A percentile compares a stretch with the other conserved stretches of the same genome.
phyloP scores from a whole-genome alignment of 164 flowering plant genomes.

The Stephania cephalantha region DNA sequence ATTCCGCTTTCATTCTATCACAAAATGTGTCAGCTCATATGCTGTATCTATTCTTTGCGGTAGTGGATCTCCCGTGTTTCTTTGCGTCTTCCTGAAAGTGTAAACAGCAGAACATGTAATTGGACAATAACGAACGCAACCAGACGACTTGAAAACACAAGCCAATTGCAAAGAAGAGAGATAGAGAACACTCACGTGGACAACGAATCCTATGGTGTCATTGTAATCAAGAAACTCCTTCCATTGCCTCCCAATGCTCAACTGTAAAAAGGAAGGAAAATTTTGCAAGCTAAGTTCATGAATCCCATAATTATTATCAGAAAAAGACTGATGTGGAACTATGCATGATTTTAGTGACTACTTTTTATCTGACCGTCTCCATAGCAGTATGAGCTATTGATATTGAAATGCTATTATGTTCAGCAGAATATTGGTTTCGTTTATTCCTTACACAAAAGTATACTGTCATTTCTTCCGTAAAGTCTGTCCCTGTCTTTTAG shows the following conservation, averaged over 20 bases:
- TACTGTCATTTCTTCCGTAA: background rate
- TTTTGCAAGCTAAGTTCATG: background rate
- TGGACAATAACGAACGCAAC: background rate
- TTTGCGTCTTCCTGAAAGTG: slow-evolving; percentile 12
- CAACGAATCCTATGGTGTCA: slow-evolving; percentile 54
- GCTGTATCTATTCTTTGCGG: background rate
- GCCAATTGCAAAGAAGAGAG: no score
- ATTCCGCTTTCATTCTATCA: background rate
- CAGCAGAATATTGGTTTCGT: background rate
- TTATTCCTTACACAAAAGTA: background rate
- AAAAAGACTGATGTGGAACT: background rate
- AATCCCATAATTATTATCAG: background rate
- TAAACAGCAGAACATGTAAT: background rate
- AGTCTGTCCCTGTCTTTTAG: background rate
- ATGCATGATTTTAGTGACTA: background rate
- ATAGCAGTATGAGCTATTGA: background rate
- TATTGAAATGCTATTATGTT: background rate
- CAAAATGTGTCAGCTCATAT: slow-evolving; percentile 4
- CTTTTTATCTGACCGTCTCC: background rate
- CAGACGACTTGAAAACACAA: background rate
- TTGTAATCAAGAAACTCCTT: slow-evolving; percentile 70
- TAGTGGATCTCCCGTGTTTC: background rate
- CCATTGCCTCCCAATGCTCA: slow-evolving; percentile 79
- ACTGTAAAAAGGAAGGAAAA: slow-evolving; percentile 20
- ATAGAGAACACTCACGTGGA: slow-evolving; percentile 31